Evolutionary conservation across 495 filamentous ascomycete species (phyloP).

Genomic region (Xylaria longipes): DNA sequence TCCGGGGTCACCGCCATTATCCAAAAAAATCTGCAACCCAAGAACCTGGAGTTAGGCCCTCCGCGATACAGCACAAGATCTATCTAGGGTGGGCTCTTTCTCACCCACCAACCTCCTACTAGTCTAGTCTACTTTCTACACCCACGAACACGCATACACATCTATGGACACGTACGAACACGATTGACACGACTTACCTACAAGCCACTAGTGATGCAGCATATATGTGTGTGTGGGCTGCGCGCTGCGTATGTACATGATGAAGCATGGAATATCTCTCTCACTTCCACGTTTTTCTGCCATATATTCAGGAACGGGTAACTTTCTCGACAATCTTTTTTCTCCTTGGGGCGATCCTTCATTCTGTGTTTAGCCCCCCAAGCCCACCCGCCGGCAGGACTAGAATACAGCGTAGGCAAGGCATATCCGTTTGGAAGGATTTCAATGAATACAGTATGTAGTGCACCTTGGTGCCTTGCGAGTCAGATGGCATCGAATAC

Average conservation of each 20-base stretch:
- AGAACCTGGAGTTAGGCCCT: conserved; percentile 19
- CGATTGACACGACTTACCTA: conserved; percentile 15
- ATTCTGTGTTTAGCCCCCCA: not conserved
- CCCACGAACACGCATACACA: conserved; percentile 7
- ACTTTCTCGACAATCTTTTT: not conserved
- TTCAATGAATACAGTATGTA: not conserved
- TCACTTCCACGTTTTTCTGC: not conserved
- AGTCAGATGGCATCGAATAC: not conserved
- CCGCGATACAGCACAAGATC: conserved; percentile 20
- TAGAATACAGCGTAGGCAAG: not conserved
- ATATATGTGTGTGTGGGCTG: conserved; percentile 1
- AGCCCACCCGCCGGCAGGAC: not conserved
- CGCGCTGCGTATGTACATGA: not conserved
- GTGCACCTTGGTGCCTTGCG: not conserved
- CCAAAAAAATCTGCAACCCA: not conserved
- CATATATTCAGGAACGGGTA: not conserved
- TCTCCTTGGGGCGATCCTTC: not conserved
- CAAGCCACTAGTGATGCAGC: conserved; percentile 12
- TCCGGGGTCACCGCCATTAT: conserved; percentile 9
- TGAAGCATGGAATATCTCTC: conserved; percentile 8
- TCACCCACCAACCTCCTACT: not conserved
- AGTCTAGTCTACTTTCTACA: conserved; percentile 1
- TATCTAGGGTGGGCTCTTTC: not conserved
- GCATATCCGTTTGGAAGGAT: not conserved
- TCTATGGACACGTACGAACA: not conserved